Percentiles rank a stretch among this genome's conserved stretches.
phyloP scores from a whole-genome alignment of 2,329 filamentous ascomycete species.

The Clonostachys sp. region DNA sequence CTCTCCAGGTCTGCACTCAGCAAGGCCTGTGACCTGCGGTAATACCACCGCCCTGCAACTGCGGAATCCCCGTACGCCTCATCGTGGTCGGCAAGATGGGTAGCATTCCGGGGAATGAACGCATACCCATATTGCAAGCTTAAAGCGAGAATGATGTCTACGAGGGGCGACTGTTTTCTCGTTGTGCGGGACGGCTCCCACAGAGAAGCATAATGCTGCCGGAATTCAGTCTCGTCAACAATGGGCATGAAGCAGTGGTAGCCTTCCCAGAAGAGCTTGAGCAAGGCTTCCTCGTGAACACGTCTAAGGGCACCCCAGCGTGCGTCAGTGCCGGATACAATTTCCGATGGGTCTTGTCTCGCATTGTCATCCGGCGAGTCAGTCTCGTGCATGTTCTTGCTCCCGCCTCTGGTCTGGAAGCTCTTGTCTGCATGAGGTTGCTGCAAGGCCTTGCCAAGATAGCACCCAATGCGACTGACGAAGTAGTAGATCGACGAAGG shows the following conservation, averaged over 20 bases:
- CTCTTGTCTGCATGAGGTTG: conserved; percentile 10
- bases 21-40: conserved; percentile 37
- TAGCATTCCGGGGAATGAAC: conserved; percentile 12
- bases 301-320: conserved; percentile 18
- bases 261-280: conserved; percentile 5
- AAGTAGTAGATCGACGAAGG: conserved; percentile 39
- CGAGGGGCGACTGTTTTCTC: conserved; percentile 39
- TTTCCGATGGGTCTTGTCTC: neutral
- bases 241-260: conserved; percentile 4
- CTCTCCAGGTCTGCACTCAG: conserved; percentile 37
- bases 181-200: conserved; percentile 2
- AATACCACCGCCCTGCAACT: conserved; percentile 38
- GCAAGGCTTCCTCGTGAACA: conserved; percentile 40
- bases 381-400: conserved; percentile 1
- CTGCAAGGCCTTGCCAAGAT: conserved; percentile 22
- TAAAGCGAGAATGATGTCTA: conserved; percentile 46
- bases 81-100: neutral
- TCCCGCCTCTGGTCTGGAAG: conserved; percentile 8
- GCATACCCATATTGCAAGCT: conserved; percentile 40
- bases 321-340: neutral
- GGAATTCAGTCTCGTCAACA: conserved; percentile 4
- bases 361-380: neutral
- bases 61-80: conserved; percentile 24
- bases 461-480: conserved; percentile 31
- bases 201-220: conserved; percentile 4